Conservation (phyloP, 2,329 filamentous ascomycete genomes). For the Lecanosticta acicola region DNA sequence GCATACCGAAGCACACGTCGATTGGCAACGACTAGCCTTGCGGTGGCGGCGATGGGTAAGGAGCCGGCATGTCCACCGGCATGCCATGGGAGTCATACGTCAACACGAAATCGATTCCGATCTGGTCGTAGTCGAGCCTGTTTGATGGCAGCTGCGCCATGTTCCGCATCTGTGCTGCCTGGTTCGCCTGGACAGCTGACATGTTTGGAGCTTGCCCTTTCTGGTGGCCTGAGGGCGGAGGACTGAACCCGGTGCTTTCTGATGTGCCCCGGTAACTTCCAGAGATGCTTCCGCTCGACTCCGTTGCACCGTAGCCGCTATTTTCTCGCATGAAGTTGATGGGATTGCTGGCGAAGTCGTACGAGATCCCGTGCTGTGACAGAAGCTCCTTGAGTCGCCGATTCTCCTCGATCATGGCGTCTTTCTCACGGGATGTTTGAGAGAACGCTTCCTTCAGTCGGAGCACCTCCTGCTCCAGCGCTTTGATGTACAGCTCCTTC, state of each 20-base stretch:
- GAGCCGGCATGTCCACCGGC: conserved; percentile 30
- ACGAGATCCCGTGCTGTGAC: conserved; percentile 53
- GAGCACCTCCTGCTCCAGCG: conserved; percentile 84
- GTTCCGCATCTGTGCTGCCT: conserved; percentile 9
- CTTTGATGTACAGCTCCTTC: conserved; percentile 93
- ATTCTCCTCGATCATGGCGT: conserved; percentile 73
- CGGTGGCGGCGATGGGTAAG: conserved; percentile 61
- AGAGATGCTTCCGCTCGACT: conserved; percentile 53
- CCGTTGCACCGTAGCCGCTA: conserved; percentile 38
- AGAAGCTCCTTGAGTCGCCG: conserved; percentile 62
- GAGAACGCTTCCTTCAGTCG: conserved; percentile 81
- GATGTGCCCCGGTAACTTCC: conserved; percentile 54
- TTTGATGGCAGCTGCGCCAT: conserved; percentile 30
- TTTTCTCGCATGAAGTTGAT: conserved; percentile 32
- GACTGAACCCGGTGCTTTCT: conserved; percentile 44
- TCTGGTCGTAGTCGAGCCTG: conserved; percentile 67
- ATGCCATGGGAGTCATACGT: conserved; percentile 59
- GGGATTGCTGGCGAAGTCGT: conserved; percentile 42
- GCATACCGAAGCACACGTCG: conserved; percentile 16
- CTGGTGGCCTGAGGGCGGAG: conserved; percentile 33
- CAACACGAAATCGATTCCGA: conserved; percentile 85
- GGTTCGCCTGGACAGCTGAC: conserved; percentile 10
- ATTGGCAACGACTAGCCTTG: conserved; percentile 18
- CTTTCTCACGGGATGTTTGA: conserved; percentile 67
- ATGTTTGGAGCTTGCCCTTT: conserved; percentile 11